Base-by-base conservation (phyloP, 2,329 filamentous ascomycete genomes). In the Stagonosporopsis chrysanthemi region DNA sequence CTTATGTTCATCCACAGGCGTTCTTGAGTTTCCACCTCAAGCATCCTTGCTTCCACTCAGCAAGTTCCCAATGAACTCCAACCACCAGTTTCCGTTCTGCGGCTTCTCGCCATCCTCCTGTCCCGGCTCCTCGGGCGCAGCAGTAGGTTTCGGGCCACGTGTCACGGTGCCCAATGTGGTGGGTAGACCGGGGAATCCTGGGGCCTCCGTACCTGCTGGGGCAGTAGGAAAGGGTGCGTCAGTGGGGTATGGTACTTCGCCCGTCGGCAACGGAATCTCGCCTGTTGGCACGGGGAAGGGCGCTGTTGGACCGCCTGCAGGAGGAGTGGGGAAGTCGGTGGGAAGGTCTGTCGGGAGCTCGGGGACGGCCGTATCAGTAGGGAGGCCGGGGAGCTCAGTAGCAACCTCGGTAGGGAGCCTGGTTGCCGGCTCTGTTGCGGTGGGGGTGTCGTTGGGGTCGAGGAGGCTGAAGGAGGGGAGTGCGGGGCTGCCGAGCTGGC, bases 401-500 rank as follows among this genome's bases (percentile, higher is more conserved):
- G 33, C 35, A 14, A 47, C 15, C 15, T 33, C 36, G 9, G 44
- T 55, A 19, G 33, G 41, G n/a, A 43, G 15, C 2, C 24, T 17
- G 15, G 39, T 45, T 28, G 54, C 47, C 9, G 54, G 26, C 29
- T 46, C 35, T 8, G 46, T 56, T 9, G 53, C 46, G 12, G 47
- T 36, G 11, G 39, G 48, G 11, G 39, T 38, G 3, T 36, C 26
- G 54, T 35, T 57, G 19, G 54, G 54, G 9, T 63, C 58, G 24
- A 56, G 33, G 4, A 62, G 35, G n/a, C 53, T 58, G 52, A 65
- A 64, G 15, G 43, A 45, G 3, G 63, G 63, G 6, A 65, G 58
- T 15, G 58, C 17, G 6, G 52, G 19, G 41, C 33, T 14, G 22
- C 19, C 36, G 4, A 41, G 53, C 54, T 62, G 61, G 29, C 58